phyloP scores from a whole-genome alignment of 2,329 filamentous ascomycete genomes.

The Chaetoscypha palmicola region DNA sequence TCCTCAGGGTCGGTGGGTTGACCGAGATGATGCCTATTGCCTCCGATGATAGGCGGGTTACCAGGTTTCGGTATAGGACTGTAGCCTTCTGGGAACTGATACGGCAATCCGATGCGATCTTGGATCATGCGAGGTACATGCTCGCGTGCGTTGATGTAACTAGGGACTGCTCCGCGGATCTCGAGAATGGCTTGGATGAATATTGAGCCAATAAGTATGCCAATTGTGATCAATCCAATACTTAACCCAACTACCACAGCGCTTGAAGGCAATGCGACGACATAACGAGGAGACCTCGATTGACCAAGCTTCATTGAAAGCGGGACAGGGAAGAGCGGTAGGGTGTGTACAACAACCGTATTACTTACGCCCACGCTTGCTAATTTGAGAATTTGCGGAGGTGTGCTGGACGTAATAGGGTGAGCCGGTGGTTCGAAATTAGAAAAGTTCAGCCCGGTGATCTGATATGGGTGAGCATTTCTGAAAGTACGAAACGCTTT shows the following conservation, averaged over 20 bases:
- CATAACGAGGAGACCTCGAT: slow-evolving; percentile 28
- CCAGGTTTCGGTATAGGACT: slow-evolving; percentile 4
- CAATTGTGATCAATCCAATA: slow-evolving; percentile 19
- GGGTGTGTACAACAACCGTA: slow-evolving; percentile 31
- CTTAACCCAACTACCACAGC: slow-evolving; percentile 20
- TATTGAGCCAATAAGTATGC: slow-evolving; percentile 21
- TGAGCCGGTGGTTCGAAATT: slow-evolving; percentile 28
- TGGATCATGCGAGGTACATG: slow-evolving; percentile 23
- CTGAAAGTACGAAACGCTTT: slow-evolving; percentile 47
- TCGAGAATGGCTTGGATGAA: slow-evolving; percentile 28
- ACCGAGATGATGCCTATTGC: slow-evolving; percentile 9
- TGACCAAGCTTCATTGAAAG: slow-evolving; percentile 25
- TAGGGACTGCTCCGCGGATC: slow-evolving; percentile 22
- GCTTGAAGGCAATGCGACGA: slow-evolving; percentile 26
- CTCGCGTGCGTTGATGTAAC: slow-evolving; percentile 21
- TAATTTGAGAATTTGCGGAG: slow-evolving; percentile 28
- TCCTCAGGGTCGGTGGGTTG: slow-evolving; percentile 5
- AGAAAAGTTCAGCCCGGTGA: slow-evolving; percentile 54
- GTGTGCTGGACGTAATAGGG: slow-evolving; percentile 25
- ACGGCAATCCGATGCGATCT: slow-evolving; percentile 24
- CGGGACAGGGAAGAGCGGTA: slow-evolving; percentile 30
- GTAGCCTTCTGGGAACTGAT: slow-evolving; percentile 19
- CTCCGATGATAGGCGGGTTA: neutral
- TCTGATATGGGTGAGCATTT: slow-evolving; percentile 48
- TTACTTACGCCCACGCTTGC: slow-evolving; percentile 31